Conservation (phyloP, 1,139 yeast species). For the Pichia sp. region DNA sequence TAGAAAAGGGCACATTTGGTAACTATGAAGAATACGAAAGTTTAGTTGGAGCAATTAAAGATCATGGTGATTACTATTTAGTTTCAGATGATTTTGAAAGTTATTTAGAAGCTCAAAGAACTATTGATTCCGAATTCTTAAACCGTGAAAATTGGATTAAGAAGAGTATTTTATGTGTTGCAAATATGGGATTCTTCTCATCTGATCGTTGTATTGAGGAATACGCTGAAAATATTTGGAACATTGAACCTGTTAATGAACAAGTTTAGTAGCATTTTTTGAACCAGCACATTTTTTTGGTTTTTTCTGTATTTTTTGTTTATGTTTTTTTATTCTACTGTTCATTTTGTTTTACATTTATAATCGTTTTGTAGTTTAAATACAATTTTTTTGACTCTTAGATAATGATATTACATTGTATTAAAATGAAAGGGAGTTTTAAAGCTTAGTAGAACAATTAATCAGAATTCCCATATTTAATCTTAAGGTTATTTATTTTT, state of each 20-base stretch:
- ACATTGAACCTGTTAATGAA: conserved; percentile 61
- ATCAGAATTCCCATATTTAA: too few species aligned
- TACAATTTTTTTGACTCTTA: too few species aligned
- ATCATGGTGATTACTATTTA: conserved; percentile 79
- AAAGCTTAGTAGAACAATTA: too few species aligned
- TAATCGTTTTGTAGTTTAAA: too few species aligned
- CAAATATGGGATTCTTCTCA: conserved; percentile 90
- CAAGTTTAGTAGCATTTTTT: conserved; percentile 17
- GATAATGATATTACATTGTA: too few species aligned
- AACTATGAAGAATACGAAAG: conserved; percentile 60
- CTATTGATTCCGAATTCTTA: conserved; percentile 68
- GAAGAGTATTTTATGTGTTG: conserved; percentile 73
- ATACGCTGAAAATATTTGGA: conserved; percentile 91
- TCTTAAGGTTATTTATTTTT: too few species aligned
- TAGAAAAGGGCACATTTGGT: conserved; percentile 70
- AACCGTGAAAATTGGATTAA: conserved; percentile 66
- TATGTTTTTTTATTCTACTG: conserved; percentile 17
- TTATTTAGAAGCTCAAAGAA: conserved; percentile 72
- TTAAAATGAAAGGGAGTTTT: too few species aligned
- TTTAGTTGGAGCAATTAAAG: conserved; percentile 60
- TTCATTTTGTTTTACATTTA: too few species aligned
- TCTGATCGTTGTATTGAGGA: conserved; percentile 90
- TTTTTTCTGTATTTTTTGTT: background rate
- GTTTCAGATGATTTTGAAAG: conserved; percentile 87
- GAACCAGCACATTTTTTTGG: background rate